Conservation (phyloP, 2,329 filamentous ascomycete species). For the Trichoderma sp. region DNA sequence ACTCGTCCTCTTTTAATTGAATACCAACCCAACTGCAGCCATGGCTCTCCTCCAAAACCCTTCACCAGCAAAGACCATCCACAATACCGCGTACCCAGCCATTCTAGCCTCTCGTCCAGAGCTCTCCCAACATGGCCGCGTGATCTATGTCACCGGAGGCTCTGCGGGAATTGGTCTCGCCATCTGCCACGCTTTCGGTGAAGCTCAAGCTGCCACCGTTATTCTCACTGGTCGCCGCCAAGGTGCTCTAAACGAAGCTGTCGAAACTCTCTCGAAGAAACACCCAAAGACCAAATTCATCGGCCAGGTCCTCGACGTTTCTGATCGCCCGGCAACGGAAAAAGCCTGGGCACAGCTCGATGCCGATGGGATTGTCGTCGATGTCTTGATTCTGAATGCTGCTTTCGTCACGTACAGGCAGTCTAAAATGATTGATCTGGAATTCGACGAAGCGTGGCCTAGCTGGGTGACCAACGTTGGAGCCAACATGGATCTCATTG, state of each 20-base stretch:
- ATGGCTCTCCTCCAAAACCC: not conserved
- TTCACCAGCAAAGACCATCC: slow-evolving; percentile 32
- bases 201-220: slow-evolving; percentile 38
- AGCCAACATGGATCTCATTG: slow-evolving; percentile 20
- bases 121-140: slow-evolving; percentile 42
- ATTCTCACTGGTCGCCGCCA: slow-evolving; percentile 39
- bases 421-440: slow-evolving; percentile 13
- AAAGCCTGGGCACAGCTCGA: slow-evolving; percentile 33
- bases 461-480: slow-evolving; percentile 22
- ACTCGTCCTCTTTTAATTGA: not conserved
- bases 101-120: slow-evolving; percentile 38
- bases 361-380: slow-evolving; percentile 25
- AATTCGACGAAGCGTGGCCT: slow-evolving; percentile 18
- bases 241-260: not conserved
- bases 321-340: slow-evolving; percentile 26
- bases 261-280: not conserved
- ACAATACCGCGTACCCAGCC: slow-evolving; percentile 35
- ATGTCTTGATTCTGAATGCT: slow-evolving; percentile 29
- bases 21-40: not conserved
- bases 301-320: slow-evolving; percentile 24
- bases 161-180: slow-evolving; percentile 63
- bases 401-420: not conserved
- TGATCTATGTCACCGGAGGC: slow-evolving; percentile 64
- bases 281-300: slow-evolving; percentile 11
- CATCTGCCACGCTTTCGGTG: slow-evolving; percentile 55